phyloP scores from a whole-genome alignment of 257 asterid genomes.

The Nyctanthes arbortristis region DNA sequence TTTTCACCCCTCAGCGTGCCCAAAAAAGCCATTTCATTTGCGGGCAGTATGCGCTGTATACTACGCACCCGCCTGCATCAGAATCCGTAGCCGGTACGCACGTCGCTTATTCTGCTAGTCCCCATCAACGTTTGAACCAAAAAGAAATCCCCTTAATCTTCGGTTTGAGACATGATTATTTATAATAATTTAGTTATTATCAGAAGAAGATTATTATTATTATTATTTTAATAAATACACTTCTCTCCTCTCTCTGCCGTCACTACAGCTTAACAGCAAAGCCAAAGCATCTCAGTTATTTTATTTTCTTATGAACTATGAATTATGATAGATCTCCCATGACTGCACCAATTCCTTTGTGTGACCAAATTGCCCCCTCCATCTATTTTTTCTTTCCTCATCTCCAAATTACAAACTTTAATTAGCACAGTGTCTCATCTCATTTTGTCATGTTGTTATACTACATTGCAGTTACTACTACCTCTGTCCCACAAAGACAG shows the following conservation, averaged over 20 bases:
- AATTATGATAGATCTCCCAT: not conserved
- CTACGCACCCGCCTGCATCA: not conserved
- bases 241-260: not conserved
- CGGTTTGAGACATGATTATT: not conserved
- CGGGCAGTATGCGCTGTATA: not conserved
- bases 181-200: too few relatives aligned
- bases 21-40: not conserved
- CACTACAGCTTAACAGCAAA: not conserved
- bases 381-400: too few relatives aligned
- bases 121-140: not conserved
- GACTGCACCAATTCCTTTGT: not conserved
- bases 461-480: too few relatives aligned
- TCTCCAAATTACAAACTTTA: too few relatives aligned
- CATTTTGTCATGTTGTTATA: too few relatives aligned
- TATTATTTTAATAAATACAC: not conserved
- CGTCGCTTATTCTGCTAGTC: not conserved
- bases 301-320: too few relatives aligned
- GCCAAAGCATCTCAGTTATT: not conserved
- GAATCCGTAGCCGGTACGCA: not conserved
- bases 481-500: too few relatives aligned
- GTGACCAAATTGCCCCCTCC: not conserved
- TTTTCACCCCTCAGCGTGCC: too few relatives aligned
- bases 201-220: not conserved
- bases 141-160: not conserved
- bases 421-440: too few relatives aligned